A percentile compares a stretch with the other conserved stretches of the same genome.
These are phyloP conservation scores for Wallacemonas sp. DNA, from an alignment of 208 protist species.

Conservation along the genomic window DNA sequence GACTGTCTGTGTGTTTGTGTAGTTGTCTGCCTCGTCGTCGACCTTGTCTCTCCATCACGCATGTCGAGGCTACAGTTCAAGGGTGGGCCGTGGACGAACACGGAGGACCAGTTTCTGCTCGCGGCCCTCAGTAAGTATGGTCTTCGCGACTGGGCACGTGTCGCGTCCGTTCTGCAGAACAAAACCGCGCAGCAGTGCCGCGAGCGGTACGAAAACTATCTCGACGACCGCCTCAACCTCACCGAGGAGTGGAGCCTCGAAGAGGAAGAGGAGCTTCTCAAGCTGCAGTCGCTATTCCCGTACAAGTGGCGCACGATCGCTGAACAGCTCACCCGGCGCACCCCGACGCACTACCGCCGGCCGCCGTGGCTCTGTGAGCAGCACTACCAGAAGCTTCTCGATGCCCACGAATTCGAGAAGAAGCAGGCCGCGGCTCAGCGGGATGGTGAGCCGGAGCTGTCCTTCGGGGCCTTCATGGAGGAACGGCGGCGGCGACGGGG, in stretches of 20 bases:
- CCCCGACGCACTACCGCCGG: constrained; percentile 88
- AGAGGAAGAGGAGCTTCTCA: constrained; percentile 99
- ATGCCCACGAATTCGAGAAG: constrained; percentile 78
- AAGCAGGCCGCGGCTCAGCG: constrained; percentile 30
- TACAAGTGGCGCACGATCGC: constrained; percentile 99
- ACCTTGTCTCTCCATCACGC: background rate
- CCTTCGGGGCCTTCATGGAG: constrained; percentile 62
- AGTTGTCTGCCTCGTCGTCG: no score
- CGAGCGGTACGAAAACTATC: constrained; percentile 98
- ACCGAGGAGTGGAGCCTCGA: constrained; percentile 99
- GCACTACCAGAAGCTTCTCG: constrained; percentile 97
- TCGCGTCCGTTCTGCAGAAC: constrained; percentile 97
- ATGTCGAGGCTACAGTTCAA: constrained; percentile 94
- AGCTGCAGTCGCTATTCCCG: constrained; percentile 98
- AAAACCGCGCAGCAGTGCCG: constrained; percentile 99
- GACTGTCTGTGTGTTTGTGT: no score
- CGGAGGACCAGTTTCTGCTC: constrained; percentile 99
- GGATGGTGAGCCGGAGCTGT: constrained; percentile 57
- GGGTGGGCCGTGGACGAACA: constrained; percentile 99
- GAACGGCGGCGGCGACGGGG: constrained; percentile 60
- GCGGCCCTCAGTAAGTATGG: constrained; percentile 99
- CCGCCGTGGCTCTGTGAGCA: constrained; percentile 98
- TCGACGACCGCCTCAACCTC: constrained; percentile 98
- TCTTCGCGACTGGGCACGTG: constrained; percentile 98
- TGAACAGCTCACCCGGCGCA: constrained; percentile 63